phyloP scores from a whole-genome alignment of 1,284 basidiomycete species.

The Heterobasidion annosum region DNA sequence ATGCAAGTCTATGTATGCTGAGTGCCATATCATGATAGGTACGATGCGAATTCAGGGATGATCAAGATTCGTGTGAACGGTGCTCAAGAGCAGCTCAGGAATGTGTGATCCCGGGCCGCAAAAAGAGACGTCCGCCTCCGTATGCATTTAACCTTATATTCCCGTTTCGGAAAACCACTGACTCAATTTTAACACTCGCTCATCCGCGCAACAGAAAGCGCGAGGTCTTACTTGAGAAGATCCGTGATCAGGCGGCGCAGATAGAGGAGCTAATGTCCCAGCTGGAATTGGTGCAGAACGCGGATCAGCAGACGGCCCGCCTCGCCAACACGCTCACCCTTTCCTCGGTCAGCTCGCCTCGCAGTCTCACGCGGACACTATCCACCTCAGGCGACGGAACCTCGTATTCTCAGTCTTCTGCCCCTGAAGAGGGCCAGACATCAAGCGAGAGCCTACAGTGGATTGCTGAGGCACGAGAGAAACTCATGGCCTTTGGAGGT shows the following conservation, averaged over 20 bases:
- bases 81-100: conserved; percentile 59
- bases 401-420: conserved; percentile 17
- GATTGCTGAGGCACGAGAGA: conserved; percentile 62
- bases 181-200: conserved; percentile 4
- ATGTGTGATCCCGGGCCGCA: conserved; percentile 68
- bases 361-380: conserved; percentile 16
- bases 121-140: conserved; percentile 70
- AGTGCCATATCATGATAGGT: conserved; percentile 27
- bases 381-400: conserved; percentile 5
- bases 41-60: conserved; percentile 60
- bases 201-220: conserved; percentile 41
- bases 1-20: not conserved
- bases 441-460: conserved; percentile 31
- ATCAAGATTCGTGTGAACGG: conserved; percentile 62
- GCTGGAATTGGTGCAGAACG: conserved; percentile 7
- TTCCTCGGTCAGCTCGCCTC: conserved; percentile 13
- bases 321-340: conserved; percentile 6
- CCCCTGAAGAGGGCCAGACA: conserved; percentile 29
- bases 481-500: conserved; percentile 54
- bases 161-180: not conserved
- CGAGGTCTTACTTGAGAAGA: conserved; percentile 64
- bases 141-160: conserved; percentile 25
- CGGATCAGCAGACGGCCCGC: conserved; percentile 3
- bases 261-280: conserved; percentile 58
- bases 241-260: conserved; percentile 59